Evolutionary conservation across 2,329 filamentous ascomycete genomes (phyloP).

Genomic region (Rhynchosporium agropyri): DNA sequence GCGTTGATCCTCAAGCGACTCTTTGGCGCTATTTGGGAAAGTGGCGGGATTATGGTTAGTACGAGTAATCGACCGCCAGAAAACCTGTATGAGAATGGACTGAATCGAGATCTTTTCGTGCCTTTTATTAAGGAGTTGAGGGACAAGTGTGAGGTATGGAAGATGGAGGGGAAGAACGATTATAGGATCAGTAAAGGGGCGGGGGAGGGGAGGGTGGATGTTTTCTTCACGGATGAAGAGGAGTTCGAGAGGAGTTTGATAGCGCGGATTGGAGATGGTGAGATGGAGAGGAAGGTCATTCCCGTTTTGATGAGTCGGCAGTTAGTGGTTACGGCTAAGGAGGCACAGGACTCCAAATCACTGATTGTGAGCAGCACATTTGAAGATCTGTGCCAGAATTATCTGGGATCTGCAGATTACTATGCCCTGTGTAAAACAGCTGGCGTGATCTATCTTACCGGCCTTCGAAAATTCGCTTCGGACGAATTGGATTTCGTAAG

Average conservation of each 20-base stretch:
- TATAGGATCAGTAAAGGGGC: constrained; percentile 18
- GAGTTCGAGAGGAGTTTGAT: constrained; percentile 5
- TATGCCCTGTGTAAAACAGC: constrained; percentile 14
- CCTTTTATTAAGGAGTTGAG: constrained; percentile 23
- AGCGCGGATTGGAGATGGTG: not conserved
- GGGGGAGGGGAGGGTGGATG: constrained; percentile 1
- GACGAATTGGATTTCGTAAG: constrained; percentile 25
- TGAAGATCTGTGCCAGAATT: constrained; percentile 22
- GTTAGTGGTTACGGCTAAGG: constrained; percentile 10
- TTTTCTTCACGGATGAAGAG: constrained; percentile 12
- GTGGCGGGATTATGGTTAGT: constrained; percentile 18
- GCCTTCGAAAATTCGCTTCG: constrained; percentile 19
- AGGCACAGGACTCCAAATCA: not conserved
- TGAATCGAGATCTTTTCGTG: constrained; percentile 23
- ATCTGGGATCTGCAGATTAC: constrained; percentile 21
- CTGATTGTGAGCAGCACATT: constrained; percentile 21
- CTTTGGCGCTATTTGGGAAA: constrained; percentile 21
- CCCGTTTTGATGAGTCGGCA: constrained; percentile 20
- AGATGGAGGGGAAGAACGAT: constrained; percentile 24
- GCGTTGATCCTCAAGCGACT: constrained; percentile 24
- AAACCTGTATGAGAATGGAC: constrained; percentile 22
- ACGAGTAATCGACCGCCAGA: constrained; percentile 22
- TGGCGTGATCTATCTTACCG: constrained; percentile 16
- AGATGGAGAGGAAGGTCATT: constrained; percentile 12
- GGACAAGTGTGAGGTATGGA: constrained; percentile 24